Evolutionary conservation across 2,329 filamentous ascomycete species (phyloP).

Genomic region (Fusarium beomiforme): DNA sequence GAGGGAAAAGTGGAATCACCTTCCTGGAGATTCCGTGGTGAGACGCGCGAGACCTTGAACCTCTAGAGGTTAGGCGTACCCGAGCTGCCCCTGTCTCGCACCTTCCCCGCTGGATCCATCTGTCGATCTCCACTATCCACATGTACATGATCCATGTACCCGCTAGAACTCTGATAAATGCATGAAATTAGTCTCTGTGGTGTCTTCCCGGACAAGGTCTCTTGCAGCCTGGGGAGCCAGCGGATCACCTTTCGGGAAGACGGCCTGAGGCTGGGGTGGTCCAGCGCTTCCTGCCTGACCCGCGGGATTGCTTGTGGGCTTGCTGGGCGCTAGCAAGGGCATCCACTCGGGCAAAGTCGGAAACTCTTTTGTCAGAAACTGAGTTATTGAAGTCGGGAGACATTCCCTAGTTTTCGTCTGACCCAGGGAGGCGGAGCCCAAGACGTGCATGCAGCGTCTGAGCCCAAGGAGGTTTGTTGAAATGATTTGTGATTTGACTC

Average conservation of each 20-base stretch:
- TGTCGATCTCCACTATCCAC: conserved; percentile 9
- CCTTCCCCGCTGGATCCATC: conserved; percentile 27
- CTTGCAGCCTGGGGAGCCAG: conserved; percentile 28
- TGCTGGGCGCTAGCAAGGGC: conserved; percentile 33
- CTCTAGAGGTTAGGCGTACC: conserved; percentile 46
- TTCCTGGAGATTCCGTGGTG: conserved; percentile 41
- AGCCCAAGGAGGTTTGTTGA: conserved; percentile 4
- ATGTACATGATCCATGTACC: background rate
- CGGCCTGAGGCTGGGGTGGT: conserved; percentile 16
- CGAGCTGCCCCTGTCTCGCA: conserved; percentile 33
- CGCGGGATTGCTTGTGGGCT: conserved; percentile 34
- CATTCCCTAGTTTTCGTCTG: conserved; percentile 37
- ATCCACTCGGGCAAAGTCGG: conserved; percentile 41
- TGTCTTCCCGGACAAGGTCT: conserved; percentile 7
- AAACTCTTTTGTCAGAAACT: conserved; percentile 23
- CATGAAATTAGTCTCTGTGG: conserved; percentile 19
- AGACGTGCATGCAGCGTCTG: background rate
- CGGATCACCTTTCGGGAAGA: conserved; percentile 23
- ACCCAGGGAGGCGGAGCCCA: conserved; percentile 30
- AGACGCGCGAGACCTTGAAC: conserved; percentile 43
- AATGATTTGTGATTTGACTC: conserved; percentile 5
- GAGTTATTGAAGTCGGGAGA: conserved; percentile 40
- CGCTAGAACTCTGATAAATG: conserved; percentile 22
- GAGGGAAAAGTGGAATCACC: conserved; percentile 20
- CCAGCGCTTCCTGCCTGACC: conserved; percentile 30